These are phyloP conservation scores for Ogataea minuta DNA, from an alignment of 805 yeast genomes.

Conservation along the genomic window DNA sequence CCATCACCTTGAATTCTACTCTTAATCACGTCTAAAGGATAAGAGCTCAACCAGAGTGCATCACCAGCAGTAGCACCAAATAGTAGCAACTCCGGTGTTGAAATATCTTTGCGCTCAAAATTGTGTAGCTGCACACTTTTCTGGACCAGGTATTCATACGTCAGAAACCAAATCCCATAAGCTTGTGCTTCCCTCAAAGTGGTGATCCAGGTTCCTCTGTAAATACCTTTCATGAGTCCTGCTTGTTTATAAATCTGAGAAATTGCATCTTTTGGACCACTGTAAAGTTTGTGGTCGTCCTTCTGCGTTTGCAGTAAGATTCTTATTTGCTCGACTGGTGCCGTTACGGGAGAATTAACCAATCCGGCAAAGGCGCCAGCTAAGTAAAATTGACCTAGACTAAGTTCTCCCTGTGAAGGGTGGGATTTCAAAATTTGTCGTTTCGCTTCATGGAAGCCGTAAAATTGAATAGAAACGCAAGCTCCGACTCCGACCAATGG, in stretches of 20 bases:
- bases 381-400: conserved; percentile 53
- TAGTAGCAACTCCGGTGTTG: conserved; percentile 52
- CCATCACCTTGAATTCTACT: conserved; percentile 52
- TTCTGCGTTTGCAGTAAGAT: conserved; percentile 57
- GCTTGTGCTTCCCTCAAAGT: conserved; percentile 64
- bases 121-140: conserved; percentile 35
- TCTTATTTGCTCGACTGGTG: conserved; percentile 67
- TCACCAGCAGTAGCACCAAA: conserved; percentile 71
- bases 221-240: conserved; percentile 48
- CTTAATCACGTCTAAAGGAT: conserved; percentile 53
- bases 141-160: conserved; percentile 57
- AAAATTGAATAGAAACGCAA: conserved; percentile 68
- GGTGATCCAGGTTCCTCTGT: conserved; percentile 55
- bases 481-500: conserved; percentile 70
- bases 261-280: conserved; percentile 45
- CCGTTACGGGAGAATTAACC: conserved; percentile 59
- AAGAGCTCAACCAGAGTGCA: conserved; percentile 58
- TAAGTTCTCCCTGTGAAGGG: conserved; percentile 34
- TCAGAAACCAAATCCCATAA: conserved; percentile 70
- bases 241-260: conserved; percentile 38
- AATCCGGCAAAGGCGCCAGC: conserved; percentile 68
- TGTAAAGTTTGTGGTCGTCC: conserved; percentile 35
- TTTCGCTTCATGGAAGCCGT: conserved; percentile 68
- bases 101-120: conserved; percentile 44
- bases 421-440: conserved; percentile 46